These are phyloP conservation scores for Notholithocarpus densiflorus DNA, from an alignment of 306 rosid species.

Conservation along the genomic window DNA sequence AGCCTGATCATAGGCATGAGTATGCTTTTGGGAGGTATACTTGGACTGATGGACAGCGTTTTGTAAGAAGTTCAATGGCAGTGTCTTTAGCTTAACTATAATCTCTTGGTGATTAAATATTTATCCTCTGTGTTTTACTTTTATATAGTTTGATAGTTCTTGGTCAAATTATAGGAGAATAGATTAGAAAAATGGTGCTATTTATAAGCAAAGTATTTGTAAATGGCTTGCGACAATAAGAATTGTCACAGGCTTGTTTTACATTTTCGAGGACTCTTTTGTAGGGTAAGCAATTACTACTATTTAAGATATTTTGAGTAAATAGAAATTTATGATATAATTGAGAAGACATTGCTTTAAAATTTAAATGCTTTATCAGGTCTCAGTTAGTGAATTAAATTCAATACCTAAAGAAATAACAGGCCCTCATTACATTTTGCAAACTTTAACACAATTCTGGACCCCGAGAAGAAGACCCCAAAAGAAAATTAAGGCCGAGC, in stretches of 20 bases:
- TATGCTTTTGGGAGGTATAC: constrained; percentile 75
- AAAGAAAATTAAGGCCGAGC: background rate
- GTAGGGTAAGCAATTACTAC: no score
- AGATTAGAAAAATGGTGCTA: background rate
- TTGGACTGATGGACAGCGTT: constrained; percentile 42
- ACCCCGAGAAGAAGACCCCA: background rate
- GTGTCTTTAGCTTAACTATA: constrained; percentile 33
- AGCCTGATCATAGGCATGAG: constrained; percentile 14
- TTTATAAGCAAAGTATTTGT: background rate
- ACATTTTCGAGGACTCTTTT: no score
- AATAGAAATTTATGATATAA: no score
- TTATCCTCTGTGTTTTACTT: background rate
- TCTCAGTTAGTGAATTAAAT: background rate
- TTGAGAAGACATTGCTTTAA: background rate
- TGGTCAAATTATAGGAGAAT: constrained; percentile 19
- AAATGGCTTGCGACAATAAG: background rate
- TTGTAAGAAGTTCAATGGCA: constrained; percentile 73
- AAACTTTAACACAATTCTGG: background rate
- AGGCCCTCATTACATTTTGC: background rate
- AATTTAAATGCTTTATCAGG: background rate
- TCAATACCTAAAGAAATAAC: background rate
- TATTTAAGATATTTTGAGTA: no score
- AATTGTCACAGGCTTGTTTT: background rate
- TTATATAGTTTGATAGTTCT: background rate
- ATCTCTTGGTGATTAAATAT: background rate